Evolutionary conservation across 2,329 filamentous ascomycete species (phyloP).

Genomic region (Corniculantispora saksenae): DNA sequence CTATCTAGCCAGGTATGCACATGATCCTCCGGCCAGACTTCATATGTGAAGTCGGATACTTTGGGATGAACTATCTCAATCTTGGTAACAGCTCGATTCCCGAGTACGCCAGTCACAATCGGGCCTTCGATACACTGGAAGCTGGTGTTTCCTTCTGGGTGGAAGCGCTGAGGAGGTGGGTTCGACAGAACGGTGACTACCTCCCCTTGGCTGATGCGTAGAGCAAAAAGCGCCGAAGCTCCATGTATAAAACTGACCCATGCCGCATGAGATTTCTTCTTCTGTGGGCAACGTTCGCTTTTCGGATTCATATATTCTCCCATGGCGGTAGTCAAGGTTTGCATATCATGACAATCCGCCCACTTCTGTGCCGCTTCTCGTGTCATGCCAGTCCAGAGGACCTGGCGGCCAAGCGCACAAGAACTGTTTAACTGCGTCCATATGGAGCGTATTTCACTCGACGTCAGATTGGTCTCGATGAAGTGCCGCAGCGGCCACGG

Average conservation of each 20-base stretch:
- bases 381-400: conserved; percentile 25
- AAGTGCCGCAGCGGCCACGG: neutral
- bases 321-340: conserved; percentile 24
- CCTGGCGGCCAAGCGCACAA: conserved; percentile 8
- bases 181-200: conserved; percentile 12
- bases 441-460: neutral
- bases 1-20: neutral
- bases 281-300: neutral
- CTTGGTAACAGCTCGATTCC: conserved; percentile 11
- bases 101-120: conserved; percentile 21
- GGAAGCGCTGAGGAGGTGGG: conserved; percentile 22
- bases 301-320: conserved; percentile 20
- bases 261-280: neutral
- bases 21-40: neutral
- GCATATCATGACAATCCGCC: conserved; percentile 21
- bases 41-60: neutral
- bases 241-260: conserved; percentile 24
- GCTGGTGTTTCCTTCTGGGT: conserved; percentile 21
- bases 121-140: conserved; percentile 24
- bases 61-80: conserved; percentile 20
- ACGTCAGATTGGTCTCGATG: neutral
- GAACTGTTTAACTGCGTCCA: neutral
- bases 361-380: conserved; percentile 21
- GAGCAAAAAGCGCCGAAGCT: conserved; percentile 25
- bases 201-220: conserved; percentile 20